Percentiles rank a stretch among this genome's conserved stretches.
These are phyloP conservation scores for Xylaria intraflava DNA, from an alignment of 495 filamentous ascomycete species.

Conservation along the genomic window DNA sequence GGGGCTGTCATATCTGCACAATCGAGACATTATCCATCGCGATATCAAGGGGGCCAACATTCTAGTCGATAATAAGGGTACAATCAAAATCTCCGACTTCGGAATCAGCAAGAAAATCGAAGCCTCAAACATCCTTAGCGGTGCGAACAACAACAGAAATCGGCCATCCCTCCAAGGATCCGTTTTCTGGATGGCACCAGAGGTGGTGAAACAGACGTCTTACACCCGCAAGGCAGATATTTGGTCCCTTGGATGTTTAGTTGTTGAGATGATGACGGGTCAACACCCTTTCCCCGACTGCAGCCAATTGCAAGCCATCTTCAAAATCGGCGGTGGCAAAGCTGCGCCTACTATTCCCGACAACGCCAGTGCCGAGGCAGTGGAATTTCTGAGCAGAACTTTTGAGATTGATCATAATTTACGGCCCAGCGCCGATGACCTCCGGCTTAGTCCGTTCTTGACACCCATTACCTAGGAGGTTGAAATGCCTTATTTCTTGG, in stretches of 20 bases:
- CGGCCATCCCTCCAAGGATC: conserved; percentile 92
- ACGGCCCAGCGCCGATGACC: conserved; percentile 83
- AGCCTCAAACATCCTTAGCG: conserved; percentile 55
- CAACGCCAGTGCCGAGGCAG: conserved; percentile 77
- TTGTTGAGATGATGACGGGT: conserved; percentile 99
- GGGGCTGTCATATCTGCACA: conserved; percentile 93
- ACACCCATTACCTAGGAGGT: conserved; percentile 46
- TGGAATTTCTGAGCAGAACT: conserved; percentile 76
- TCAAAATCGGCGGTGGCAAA: conserved; percentile 87
- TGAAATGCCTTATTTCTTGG: conserved; percentile 12
- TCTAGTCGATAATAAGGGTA: conserved; percentile 97
- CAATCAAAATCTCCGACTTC: conserved; percentile 99
- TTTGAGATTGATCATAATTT: conserved; percentile 93
- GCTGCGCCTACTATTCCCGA: conserved; percentile 87
- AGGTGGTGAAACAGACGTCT: conserved; percentile 94
- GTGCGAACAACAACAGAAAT: conserved; percentile 57
- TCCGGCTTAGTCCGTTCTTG: conserved; percentile 76
- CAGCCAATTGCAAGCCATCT: conserved; percentile 95
- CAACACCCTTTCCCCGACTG: conserved; percentile 95
- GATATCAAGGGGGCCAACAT: conserved; percentile 99
- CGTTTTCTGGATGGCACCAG: conserved; percentile 99
- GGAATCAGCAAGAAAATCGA: conserved; percentile 98
- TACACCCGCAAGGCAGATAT: conserved; percentile 99
- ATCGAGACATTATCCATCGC: conserved; percentile 92
- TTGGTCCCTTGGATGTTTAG: conserved; percentile 92